Evolutionary conservation across 2,329 filamentous ascomycete genomes (phyloP).

Genomic region (Aaosphaeria arxii): DNA sequence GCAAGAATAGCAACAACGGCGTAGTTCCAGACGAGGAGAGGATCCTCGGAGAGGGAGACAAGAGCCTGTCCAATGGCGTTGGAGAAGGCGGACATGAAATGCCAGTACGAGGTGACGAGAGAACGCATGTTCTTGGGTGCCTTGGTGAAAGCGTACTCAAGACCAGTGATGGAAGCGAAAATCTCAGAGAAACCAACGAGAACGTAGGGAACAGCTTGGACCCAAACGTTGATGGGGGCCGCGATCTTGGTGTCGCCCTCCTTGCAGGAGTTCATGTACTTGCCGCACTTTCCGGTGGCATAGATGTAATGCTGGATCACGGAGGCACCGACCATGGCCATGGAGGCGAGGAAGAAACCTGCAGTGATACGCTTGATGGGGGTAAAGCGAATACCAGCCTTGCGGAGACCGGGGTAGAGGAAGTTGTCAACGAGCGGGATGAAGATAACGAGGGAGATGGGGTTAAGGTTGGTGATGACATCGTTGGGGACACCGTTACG

Average conservation of each 20-base stretch:
- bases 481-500: constrained; percentile 56
- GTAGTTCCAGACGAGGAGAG: constrained; percentile 72
- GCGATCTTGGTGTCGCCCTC: constrained; percentile 26
- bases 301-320: constrained; percentile 62
- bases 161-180: constrained; percentile 58
- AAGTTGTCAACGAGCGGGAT: constrained; percentile 54
- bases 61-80: constrained; percentile 70
- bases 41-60: constrained; percentile 60
- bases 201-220: constrained; percentile 49
- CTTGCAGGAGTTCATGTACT: constrained; percentile 53
- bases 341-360: constrained; percentile 48
- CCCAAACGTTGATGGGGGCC: constrained; percentile 64
- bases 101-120: constrained; percentile 65
- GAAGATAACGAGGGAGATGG: constrained; percentile 52
- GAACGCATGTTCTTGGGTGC: constrained; percentile 78
- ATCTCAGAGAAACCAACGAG: constrained; percentile 58
- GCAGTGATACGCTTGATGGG: constrained; percentile 53
- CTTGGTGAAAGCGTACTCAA: constrained; percentile 76
- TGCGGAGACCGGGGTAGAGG: constrained; percentile 52
- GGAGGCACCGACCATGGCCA: constrained; percentile 50
- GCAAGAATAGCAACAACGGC: constrained; percentile 60
- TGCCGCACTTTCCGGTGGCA: constrained; percentile 58
- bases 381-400: constrained; percentile 48
- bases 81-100: constrained; percentile 69
- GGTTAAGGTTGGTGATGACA: constrained; percentile 54